phyloP scores from a whole-genome alignment of 1,284 basidiomycete genomes.

The Ceraceosorus bombacis region DNA sequence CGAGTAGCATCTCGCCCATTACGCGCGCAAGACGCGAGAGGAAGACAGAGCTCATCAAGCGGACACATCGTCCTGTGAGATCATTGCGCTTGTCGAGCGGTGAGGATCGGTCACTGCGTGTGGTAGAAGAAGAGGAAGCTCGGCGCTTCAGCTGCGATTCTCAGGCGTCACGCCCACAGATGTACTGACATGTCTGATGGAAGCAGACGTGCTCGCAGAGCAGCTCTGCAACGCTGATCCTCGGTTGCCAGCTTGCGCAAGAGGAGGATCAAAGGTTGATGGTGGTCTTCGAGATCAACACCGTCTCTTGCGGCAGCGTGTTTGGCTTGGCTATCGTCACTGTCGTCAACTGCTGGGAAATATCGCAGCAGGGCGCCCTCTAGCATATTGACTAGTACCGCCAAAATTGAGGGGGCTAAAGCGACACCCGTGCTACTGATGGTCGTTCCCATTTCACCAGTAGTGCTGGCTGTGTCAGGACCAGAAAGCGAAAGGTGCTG shows the following conservation, averaged over 20 bases:
- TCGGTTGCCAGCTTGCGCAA: constrained; percentile 29
- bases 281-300: constrained; percentile 27
- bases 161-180: background rate
- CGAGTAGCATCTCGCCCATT: constrained; percentile 29
- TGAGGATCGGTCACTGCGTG: constrained; percentile 19
- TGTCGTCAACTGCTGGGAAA: background rate
- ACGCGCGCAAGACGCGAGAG: constrained; percentile 26
- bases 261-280: constrained; percentile 28
- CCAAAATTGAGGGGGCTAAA: background rate
- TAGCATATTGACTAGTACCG: background rate
- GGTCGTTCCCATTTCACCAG: too few species aligned
- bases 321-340: constrained; percentile 1
- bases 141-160: background rate
- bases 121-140: constrained; percentile 6
- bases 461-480: too few species aligned
- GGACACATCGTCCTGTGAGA: constrained; percentile 24
- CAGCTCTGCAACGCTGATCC: constrained; percentile 15
- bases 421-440: too few species aligned
- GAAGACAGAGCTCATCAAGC: constrained; percentile 30
- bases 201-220: constrained; percentile 16
- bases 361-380: background rate
- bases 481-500: too few species aligned
- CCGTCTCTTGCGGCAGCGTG: constrained; percentile 15
- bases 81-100: constrained; percentile 27
- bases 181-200: constrained; percentile 20